Percentiles rank a stretch among this genome's conserved stretches.
Evolutionary conservation across 2,329 filamentous ascomycete species (phyloP).

Genomic region (Colletotrichum sp.): DNA sequence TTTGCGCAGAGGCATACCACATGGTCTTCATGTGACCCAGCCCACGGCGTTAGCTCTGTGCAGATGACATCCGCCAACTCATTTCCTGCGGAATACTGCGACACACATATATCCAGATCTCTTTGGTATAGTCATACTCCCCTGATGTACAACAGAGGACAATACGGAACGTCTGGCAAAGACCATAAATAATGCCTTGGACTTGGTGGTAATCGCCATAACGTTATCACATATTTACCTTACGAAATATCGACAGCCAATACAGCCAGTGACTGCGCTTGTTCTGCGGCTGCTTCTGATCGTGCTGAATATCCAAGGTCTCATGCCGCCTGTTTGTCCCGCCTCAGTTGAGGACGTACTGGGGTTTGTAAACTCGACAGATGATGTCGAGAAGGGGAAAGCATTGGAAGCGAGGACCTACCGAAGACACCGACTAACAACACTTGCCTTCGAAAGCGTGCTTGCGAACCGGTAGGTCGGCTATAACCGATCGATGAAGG

Average conservation of each 20-base stretch:
- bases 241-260: no score
- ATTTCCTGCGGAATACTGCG: no score
- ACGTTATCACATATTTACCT: not conserved
- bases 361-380: not conserved
- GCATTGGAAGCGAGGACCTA: not conserved
- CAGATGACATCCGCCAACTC: no score
- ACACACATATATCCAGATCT: no score
- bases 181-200: not conserved
- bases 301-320: rapidly evolving
- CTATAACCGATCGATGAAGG: not conserved
- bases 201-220: not conserved
- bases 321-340: rapidly evolving
- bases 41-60: no score
- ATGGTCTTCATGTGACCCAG: no score
- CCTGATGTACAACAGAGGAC: not conserved
- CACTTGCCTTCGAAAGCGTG: rapidly evolving
- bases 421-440: rapidly evolving
- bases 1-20: not conserved
- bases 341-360: not conserved
- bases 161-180: not conserved
- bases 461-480: rapidly evolving
- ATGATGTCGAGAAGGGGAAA: not conserved
- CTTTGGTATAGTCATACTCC: not conserved
- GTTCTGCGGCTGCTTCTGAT: not conserved
- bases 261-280: no score